A percentile compares a stretch with the other conserved stretches of the same genome.
These are phyloP conservation scores for Suillus alpinus DNA, from an alignment of 768 basidiomycete species.

Conservation along the genomic window DNA sequence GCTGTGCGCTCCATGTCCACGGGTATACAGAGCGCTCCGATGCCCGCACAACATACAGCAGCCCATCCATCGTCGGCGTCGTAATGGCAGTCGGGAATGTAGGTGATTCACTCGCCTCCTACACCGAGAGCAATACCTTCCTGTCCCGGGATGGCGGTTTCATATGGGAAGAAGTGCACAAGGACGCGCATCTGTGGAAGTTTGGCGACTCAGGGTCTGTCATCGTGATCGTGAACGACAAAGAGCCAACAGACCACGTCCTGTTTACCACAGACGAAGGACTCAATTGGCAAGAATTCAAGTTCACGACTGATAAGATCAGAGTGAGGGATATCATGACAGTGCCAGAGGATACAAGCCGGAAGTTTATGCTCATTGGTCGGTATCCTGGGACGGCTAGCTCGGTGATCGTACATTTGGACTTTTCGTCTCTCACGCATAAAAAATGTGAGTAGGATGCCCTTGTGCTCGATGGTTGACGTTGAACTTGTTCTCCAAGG, in stretches of 20 bases:
- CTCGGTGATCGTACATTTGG: conserved; percentile 72
- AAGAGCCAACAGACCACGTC: conserved; percentile 86
- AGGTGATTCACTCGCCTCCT: conserved; percentile 75
- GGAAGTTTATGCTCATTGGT: conserved; percentile 87
- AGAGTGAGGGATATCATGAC: conserved; percentile 78
- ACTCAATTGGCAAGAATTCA: conserved; percentile 81
- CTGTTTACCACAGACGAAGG: conserved; percentile 92
- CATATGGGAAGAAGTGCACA: conserved; percentile 98
- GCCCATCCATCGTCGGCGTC: conserved; percentile 85
- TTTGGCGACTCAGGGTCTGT: conserved; percentile 97
- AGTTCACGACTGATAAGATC: conserved; percentile 69
- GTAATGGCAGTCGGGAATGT: conserved; percentile 98
- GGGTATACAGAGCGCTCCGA: conserved; percentile 94
- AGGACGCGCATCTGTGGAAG: conserved; percentile 96
- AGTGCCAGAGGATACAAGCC: conserved; percentile 84
- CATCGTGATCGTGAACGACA: conserved; percentile 92
- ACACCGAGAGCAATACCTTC: conserved; percentile 91
- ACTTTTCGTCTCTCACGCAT: conserved; percentile 77
- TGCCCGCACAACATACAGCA: conserved; percentile 89
- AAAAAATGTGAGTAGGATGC: conserved; percentile 60
- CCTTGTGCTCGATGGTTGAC: neutral
- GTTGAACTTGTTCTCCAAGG: conserved; percentile 43
- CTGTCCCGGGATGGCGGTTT: conserved; percentile 95
- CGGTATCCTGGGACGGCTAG: conserved; percentile 42
- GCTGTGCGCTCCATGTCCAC: conserved; percentile 86